Base-by-base conservation (phyloP, 306 rosid genomes). In the Argentina anserina region DNA sequence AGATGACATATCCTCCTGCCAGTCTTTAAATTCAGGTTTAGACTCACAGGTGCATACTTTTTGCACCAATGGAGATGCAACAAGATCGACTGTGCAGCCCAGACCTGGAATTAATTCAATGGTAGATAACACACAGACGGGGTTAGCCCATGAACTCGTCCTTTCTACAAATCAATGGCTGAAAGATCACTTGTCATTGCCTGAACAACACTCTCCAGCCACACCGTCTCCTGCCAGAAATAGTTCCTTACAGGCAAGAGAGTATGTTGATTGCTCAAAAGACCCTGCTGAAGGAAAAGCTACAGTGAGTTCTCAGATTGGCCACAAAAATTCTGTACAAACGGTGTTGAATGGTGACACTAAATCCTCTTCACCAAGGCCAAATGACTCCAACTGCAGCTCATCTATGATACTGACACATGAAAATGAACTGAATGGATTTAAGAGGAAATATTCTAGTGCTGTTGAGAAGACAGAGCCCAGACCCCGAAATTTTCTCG, bases 1-100 rank as follows among this genome's bases (percentile, higher is more conserved):
- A 87, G 80, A 78, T 61, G 81, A 73, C 61, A 72, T 70, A 63
- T 82, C 82, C 63, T 45, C 65, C 34, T 63, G 77, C 72, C 72
- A 75, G 50, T 67, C 66, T 75, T 40, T 21, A 9, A 43, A 72
- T 58, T 63, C 70, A 47, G 71, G 45, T 69, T 43, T 53, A 28
- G 77, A 74, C 36, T 4, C 71, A 40, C 77, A 70, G 47, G 55
- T 25, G 23, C 53, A 36, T 36, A 36, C 33, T 31, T 29, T 21
- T 29, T 53, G 70, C 76, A 73, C 40, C 53, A 28, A 25, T 10
- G 47, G 39, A 43, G 65, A 36, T 42, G 12, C 52, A 67, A 46
- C 83, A 55, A 72, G 60, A 67, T 67, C 75, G 61, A 82, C 84
- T 0, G 58, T 52, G 55, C 78, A 53, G 20, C 47, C 46, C 36